Conservation (phyloP, 2,329 filamentous ascomycete species). For the Ceratocystis eucalypticola region DNA sequence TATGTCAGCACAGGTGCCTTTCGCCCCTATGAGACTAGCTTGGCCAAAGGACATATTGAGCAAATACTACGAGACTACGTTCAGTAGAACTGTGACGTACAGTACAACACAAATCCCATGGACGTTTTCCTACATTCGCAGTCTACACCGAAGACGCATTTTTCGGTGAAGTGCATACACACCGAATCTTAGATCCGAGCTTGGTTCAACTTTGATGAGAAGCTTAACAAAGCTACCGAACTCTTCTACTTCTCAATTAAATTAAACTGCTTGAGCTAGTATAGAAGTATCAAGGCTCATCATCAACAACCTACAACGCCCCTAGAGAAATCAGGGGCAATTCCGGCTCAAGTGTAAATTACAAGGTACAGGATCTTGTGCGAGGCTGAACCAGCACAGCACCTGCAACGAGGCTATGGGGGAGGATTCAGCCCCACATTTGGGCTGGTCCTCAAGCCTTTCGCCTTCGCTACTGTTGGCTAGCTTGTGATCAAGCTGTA, state of each 20-base stretch:
- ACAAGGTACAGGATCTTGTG: not conserved
- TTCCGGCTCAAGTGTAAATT: not conserved
- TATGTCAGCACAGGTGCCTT: not conserved
- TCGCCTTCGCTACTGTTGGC: not conserved
- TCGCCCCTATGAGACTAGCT: not conserved
- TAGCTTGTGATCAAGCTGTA: constrained; percentile 1
- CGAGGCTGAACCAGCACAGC: not conserved
- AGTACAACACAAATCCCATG: no score
- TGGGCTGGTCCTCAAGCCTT: not conserved
- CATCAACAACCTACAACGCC: not conserved
- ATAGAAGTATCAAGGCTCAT: not conserved
- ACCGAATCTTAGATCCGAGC: not conserved
- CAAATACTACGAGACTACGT: not conserved
- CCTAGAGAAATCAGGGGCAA: not conserved
- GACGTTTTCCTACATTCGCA: not conserved
- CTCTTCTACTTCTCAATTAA: not conserved
- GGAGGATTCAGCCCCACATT: not conserved
- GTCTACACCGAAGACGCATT: not conserved
- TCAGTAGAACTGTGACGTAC: not conserved
- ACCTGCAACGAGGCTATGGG: not conserved
- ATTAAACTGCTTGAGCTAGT: not conserved
- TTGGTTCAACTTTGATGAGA: not conserved
- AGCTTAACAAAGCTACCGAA: not conserved
- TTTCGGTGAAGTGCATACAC: not conserved
- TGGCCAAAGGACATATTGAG: not conserved